Conservation (phyloP, 257 asterid species). For the Petrea volubilis region DNA sequence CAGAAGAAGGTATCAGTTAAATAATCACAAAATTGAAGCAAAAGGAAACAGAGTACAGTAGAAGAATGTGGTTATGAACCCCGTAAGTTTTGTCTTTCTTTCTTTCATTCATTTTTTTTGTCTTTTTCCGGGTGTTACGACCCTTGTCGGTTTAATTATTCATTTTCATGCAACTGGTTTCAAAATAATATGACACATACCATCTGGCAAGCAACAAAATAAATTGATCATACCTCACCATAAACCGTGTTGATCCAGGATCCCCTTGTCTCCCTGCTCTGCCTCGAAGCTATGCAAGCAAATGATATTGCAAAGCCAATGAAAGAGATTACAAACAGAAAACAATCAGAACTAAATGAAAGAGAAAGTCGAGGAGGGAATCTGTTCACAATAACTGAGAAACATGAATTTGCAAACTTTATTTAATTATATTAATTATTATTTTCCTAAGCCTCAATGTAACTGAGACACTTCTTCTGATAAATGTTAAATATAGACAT, state of each 20-base stretch:
- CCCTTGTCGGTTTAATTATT: neutral
- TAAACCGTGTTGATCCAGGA: constrained; percentile 97
- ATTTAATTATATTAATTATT: neutral
- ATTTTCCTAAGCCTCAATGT: neutral
- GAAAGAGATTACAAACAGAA: neutral
- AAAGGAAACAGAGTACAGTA: too few relatives aligned
- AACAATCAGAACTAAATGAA: neutral
- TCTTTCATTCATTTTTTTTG: too few relatives aligned
- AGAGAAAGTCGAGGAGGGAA: neutral
- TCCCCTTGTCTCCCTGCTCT: constrained; percentile 99
- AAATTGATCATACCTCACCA: constrained; percentile 76
- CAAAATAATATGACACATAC: neutral
- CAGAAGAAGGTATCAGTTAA: too few relatives aligned
- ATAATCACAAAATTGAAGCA: too few relatives aligned
- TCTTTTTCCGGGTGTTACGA: too few relatives aligned
- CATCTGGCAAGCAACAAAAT: neutral
- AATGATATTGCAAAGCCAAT: constrained; percentile 17
- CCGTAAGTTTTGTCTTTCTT: too few relatives aligned
- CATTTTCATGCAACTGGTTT: neutral
- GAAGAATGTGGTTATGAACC: neutral
- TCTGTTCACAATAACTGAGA: neutral
- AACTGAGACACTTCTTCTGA: neutral
- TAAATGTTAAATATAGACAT: neutral
- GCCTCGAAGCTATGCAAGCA: constrained; percentile 78
- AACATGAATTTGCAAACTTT: neutral